Evolutionary conservation across 805 yeast species (phyloP).

Genomic region (Yarrowia sp.): DNA sequence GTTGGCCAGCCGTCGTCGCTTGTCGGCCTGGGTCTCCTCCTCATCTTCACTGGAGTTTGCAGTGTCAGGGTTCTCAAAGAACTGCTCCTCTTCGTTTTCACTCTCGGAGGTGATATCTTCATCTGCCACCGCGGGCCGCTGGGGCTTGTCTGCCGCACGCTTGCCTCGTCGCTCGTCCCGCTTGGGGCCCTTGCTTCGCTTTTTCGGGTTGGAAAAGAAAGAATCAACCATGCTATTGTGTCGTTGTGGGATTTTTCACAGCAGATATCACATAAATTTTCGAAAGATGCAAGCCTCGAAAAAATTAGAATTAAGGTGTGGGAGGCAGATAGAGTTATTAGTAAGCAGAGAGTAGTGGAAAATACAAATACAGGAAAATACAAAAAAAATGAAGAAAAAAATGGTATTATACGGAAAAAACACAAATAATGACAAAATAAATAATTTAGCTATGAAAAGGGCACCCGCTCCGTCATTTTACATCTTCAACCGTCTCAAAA

Average conservation of each 20-base stretch:
- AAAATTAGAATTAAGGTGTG: constrained; percentile 25
- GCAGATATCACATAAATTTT: constrained; percentile 16
- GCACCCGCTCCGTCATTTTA: not conserved
- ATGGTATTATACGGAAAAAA: too few relatives aligned
- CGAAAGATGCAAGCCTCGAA: constrained; percentile 13
- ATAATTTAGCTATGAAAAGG: not conserved
- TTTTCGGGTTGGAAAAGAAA: constrained; percentile 48
- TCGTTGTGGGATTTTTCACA: constrained; percentile 19
- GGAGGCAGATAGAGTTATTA: constrained; percentile 23
- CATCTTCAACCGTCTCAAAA: constrained; percentile 16
- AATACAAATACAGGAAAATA: too few relatives aligned
- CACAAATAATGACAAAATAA: not conserved
- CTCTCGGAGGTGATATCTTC: constrained; percentile 44
- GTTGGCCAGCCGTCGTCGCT: constrained; percentile 91
- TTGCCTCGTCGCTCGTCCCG: constrained; percentile 37
- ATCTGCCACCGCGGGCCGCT: constrained; percentile 40
- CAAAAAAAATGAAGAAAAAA: not conserved
- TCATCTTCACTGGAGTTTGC: constrained; percentile 69
- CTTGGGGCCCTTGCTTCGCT: constrained; percentile 41
- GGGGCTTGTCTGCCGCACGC: constrained; percentile 11
- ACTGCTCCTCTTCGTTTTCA: constrained; percentile 41
- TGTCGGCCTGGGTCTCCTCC: constrained; percentile 87
- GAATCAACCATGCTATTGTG: constrained; percentile 45
- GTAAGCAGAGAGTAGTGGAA: not conserved
- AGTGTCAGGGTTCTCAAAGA: constrained; percentile 40